Base-by-base conservation (phyloP, 2,329 filamentous ascomycete genomes). In the Fusarium coicis region DNA sequence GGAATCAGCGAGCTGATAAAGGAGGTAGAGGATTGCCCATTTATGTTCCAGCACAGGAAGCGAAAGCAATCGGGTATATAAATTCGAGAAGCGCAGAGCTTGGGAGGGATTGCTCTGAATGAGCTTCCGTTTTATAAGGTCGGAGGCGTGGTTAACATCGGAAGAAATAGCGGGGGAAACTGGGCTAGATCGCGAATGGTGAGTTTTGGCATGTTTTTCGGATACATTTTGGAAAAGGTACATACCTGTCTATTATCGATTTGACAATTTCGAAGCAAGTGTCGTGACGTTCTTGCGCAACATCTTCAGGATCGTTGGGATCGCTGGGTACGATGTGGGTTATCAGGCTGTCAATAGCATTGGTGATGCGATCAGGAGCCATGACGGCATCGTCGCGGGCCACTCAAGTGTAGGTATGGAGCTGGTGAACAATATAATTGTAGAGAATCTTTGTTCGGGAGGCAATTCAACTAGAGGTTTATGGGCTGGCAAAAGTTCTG, bases 1-100 rank as follows among this genome's bases (percentile, higher is more conserved):
- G 7, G 89, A 90, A 78, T 95, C 93, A 69, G 93, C 91, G 53
- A 98, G 88, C 77, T 94, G 91, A 80, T 96, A 93, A 46, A 99
- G 89, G 46, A 99, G 90, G 80, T 97, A 97, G 26, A 99, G 87
- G 74, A 99, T 98, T 7, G 93, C 94, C 95, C 95, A 98, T 88
- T 99, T 99, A 82, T 97, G 93, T 78, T 93, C 93, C 49, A 99
- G 87, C 10, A 98, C 95, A 1, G 95, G 95, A 74, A 98, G 91
- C n/a, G 94, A 93, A 32, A 98, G 87, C 23, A 99, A 88, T 63
- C 94, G 90, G 39, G 94, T 94, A 83, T 98, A 97, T 34, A 99
- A 88, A 79, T 97, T 97, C 30, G 94, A 93, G 83, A 98, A 97
- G 70, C 92, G 90, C 26, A 96, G 87, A 7, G 95, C 94, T 82